Base-by-base conservation (phyloP, 352 stramenopile species). In the Pythium rhizo-oryzae region DNA sequence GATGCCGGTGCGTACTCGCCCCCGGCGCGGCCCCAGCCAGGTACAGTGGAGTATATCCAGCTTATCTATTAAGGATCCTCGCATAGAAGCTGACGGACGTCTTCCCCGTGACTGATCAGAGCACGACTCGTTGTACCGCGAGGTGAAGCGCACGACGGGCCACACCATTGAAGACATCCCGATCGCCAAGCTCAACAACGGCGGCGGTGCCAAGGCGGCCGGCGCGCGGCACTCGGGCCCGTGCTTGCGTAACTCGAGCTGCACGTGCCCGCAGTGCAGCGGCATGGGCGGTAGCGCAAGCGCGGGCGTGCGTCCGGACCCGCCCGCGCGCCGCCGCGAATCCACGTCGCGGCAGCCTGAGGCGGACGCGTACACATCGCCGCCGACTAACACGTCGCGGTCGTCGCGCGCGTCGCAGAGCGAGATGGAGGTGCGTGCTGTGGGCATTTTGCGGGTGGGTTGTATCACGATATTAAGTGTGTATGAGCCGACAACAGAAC, bases 91-190 rank as follows among this genome's bases (percentile, higher is more conserved):
- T 43, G 37, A 43, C 37, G 11, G 15, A 18, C 37, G 11, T 43
- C 15, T 43, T 25, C 8, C 9, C n/a, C 12, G 4, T 56, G 46
- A n/a, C 5, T 44, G 24, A 1, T 12, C 60, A 94, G 85, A 92
- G 65, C 80, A 94, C 81, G 85, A 94, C 66, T 79, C 85, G 62
- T 78, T 94, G 71, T 90, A 88, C 59, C 80, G 79, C 71, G 85
- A 92, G 82, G 82, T 92, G n/a, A 94, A 92, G 69, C 81, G 81
- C 24, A 63, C 84, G 25, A 94, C 85, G 69, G 85, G 85, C 33
- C 76, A 82, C 63, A 80, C 82, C 28, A 77, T 94, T 24, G 78
- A 90, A 62, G 82, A 91, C 55, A 62, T 91, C 35, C 79, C 81
- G 21, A 91, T 91, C 58, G 68, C 65, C 35, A 83, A 74, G 60